Conservation (phyloP, 1,284 basidiomycete genomes). For the Puccinia novopanici region DNA sequence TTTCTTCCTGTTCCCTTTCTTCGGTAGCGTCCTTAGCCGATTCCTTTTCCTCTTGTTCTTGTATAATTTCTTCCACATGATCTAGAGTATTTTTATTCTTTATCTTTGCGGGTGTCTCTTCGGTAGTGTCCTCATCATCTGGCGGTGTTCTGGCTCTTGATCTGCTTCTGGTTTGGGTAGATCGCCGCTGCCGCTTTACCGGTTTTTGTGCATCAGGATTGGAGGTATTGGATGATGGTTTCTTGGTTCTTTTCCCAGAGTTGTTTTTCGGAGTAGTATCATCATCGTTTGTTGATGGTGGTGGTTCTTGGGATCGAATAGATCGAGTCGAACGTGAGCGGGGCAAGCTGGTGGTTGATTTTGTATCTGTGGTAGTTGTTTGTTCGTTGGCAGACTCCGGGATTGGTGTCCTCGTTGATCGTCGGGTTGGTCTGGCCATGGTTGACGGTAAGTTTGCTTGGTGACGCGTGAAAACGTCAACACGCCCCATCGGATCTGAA, state of each 20-base stretch:
- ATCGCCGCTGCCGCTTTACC: constrained; percentile 5
- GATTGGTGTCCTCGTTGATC: constrained; percentile 14
- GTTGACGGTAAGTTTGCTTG: background rate
- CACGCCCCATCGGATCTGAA: too few relatives aligned
- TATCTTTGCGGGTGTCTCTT: background rate
- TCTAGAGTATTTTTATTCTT: constrained; percentile 27
- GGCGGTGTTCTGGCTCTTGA: background rate
- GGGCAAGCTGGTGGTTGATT: background rate
- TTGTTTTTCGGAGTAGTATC: background rate
- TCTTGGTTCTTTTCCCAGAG: constrained; percentile 1
- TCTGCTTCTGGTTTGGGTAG: constrained; percentile 9
- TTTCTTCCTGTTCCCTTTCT: background rate
- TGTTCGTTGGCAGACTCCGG: background rate
- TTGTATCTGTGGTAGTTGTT: background rate
- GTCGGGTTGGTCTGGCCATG: constrained; percentile 20
- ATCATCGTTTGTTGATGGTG: background rate
- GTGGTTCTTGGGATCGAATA: constrained; percentile 12
- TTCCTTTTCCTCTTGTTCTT: constrained; percentile 49
- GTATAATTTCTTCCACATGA: constrained; percentile 41
- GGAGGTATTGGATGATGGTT: background rate
- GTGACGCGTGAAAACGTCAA: too few relatives aligned
- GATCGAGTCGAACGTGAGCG: constrained; percentile 28
- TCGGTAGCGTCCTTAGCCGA: constrained; percentile 50
- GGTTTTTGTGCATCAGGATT: background rate
- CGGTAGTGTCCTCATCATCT: background rate